Conservation (phyloP, 73 alveolate genomes). For the Paramecium pentaurelia region DNA sequence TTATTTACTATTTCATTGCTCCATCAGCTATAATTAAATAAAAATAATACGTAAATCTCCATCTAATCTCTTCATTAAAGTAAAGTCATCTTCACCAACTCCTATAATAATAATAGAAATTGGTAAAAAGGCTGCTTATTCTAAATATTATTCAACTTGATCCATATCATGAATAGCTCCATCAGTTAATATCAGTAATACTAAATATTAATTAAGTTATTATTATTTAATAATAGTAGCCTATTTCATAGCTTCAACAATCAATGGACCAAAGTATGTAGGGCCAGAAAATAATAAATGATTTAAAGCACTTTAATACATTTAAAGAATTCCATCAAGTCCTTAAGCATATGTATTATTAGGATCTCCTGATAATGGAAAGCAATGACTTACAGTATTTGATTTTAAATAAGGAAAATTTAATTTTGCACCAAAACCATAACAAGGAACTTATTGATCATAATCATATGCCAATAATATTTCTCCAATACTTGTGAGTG, state of each 20-base stretch:
- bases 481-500: constrained; percentile 78
- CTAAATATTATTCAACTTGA: constrained; percentile 68
- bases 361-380: constrained; percentile 82
- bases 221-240: constrained; percentile 3
- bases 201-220: constrained; percentile 57
- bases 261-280: constrained; percentile 82
- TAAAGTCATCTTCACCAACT: constrained; percentile 89
- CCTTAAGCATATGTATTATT: constrained; percentile 77
- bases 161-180: constrained; percentile 91
- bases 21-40: not conserved
- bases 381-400: constrained; percentile 80
- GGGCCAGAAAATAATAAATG: constrained; percentile 79
- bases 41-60: constrained; percentile 76
- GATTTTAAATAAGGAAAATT: not conserved
- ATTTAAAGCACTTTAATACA: constrained; percentile 70
- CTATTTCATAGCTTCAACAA: constrained; percentile 37
- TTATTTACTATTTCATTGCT: constrained; percentile 53
- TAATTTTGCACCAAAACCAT: constrained; percentile 85
- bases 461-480: constrained; percentile 87
- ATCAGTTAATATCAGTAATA: constrained; percentile 86
- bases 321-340: constrained; percentile 70
- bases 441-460: constrained; percentile 87
- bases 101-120: constrained; percentile 91
- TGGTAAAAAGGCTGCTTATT: constrained; percentile 75
- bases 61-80: constrained; percentile 84